Evolutionary conservation across 352 stramenopile species (phyloP), one percentile per base, ranked within the genome.

Genomic region (Thraustotheca clavata): DNA sequence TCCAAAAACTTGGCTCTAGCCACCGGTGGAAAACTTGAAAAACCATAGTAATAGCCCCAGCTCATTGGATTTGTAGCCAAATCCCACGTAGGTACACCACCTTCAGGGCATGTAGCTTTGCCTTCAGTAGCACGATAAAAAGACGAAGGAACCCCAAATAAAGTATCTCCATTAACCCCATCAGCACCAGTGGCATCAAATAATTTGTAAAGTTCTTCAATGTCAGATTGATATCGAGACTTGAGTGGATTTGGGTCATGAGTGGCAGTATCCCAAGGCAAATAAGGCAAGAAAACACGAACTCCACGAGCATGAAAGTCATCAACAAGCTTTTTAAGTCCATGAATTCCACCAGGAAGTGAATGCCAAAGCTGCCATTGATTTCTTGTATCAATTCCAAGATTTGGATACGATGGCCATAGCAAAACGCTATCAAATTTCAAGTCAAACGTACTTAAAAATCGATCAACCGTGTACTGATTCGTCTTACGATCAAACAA

Each of bases 111-210:
- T 0, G 73, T 68, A 29, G 80, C 84, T 26, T n/a, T 67, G 3
- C 18, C 26, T 0, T 69, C 60, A 8, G 62, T 79, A 68, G 79
- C 91, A 73, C 91, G 89, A 71, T 75, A 92, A 60, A 93, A 95
- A 14, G 81, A 73, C 49, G 74, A 79, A 1, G 83, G 83, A 0
- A 95, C 80, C 24, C 83, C 86, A 61, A 88, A 92, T 80, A 95
- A 91, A 16, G 86, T 95, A 73, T 95, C 86, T 8, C 83, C 86
- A 59, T 95, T 95, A 60, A 95, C 88, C 20, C 77, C 86, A 47
- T 95, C 86, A 20, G 76, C 80, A 20, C 74, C 66, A 5, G 82
- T 59, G 39, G 72, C 68, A 0, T 68, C 48, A 0, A 90, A 18
- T 20, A 88, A 49, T 31, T 71, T 49, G 16, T 71, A 60, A 46